Conservation (phyloP, 768 basidiomycete genomes). For the Tylopilus subfusipes region DNA sequence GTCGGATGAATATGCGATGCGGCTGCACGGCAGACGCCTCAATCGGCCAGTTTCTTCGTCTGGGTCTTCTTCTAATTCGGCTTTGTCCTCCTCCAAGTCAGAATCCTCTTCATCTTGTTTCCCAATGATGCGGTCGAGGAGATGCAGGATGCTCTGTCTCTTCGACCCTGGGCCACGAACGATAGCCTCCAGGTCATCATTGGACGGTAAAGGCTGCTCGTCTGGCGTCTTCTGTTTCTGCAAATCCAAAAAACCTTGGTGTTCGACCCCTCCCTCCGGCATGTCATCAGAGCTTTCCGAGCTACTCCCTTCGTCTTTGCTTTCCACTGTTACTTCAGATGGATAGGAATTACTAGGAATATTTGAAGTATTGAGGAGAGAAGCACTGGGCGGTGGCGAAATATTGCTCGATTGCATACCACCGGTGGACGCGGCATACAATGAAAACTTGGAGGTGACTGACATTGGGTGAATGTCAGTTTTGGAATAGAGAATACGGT, state of each 20-base stretch:
- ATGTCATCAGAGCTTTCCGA: slow-evolving; percentile 33
- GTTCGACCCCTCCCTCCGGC: slow-evolving; percentile 17
- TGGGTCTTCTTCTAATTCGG: slow-evolving; percentile 40
- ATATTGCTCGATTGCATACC: background rate
- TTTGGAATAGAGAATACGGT: background rate
- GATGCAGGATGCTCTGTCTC: slow-evolving; percentile 18
- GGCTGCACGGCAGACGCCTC: slow-evolving; percentile 34
- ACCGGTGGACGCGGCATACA: background rate
- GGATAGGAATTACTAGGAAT: slow-evolving; percentile 32
- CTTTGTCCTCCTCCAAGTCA: slow-evolving; percentile 40
- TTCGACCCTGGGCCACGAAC: slow-evolving; percentile 38
- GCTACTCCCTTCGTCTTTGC: slow-evolving; percentile 39
- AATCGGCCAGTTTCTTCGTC: slow-evolving; percentile 32
- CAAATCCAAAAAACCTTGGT: slow-evolving; percentile 1
- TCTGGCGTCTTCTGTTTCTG: background rate
- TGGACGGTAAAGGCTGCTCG: slow-evolving; percentile 1
- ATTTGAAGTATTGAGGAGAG: slow-evolving; percentile 13
- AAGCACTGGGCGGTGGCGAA: background rate
- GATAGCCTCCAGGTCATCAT: slow-evolving; percentile 38
- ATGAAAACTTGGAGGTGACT: background rate
- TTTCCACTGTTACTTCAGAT: slow-evolving; percentile 37
- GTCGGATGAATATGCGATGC: slow-evolving; percentile 29
- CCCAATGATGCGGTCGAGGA: slow-evolving; percentile 30
- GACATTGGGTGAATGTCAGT: slow-evolving; percentile 12
- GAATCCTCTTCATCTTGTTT: slow-evolving; percentile 33